Conservation (phyloP, 2,329 filamentous ascomycete species). For the Dothideomycetidae sp. region DNA sequence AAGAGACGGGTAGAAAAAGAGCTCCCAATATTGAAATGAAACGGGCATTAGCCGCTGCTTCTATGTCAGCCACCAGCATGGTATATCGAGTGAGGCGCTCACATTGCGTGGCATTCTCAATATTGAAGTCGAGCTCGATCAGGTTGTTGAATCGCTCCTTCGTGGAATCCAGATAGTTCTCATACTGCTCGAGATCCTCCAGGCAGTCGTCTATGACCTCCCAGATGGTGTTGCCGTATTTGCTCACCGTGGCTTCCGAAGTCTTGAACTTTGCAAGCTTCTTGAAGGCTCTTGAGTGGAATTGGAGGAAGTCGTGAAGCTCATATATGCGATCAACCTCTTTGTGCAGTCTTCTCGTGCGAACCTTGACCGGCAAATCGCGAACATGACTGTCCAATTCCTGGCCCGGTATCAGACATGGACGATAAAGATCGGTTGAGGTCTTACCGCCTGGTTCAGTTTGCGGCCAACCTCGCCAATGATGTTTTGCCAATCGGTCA, state of each 20-base stretch:
- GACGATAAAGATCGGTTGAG: neutral
- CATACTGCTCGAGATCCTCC: conserved; percentile 24
- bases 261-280: conserved; percentile 23
- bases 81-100: neutral
- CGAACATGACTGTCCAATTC: conserved; percentile 22
- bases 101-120: conserved; percentile 22
- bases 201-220: conserved; percentile 23
- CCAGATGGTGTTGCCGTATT: conserved; percentile 22
- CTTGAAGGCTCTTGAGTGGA: conserved; percentile 22
- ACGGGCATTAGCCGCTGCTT: conserved; percentile 18
- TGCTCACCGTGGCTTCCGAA: conserved; percentile 17
- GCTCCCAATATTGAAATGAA: conserved; percentile 24
- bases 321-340: conserved; percentile 25
- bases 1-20: conserved; percentile 24
- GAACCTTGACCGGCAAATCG: conserved; percentile 22
- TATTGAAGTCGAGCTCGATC: conserved; percentile 27
- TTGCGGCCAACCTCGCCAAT: conserved; percentile 21
- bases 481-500: conserved; percentile 27
- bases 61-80: neutral
- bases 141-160: conserved; percentile 27
- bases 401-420: conserved; percentile 7
- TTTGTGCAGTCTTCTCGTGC: conserved; percentile 20
- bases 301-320: conserved; percentile 23
- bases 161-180: conserved; percentile 20
- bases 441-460: conserved; percentile 20